Percentiles rank a stretch among this genome's conserved stretches.
These are phyloP conservation scores for Solanum hybrid DNA, from an alignment of 305 asterid genomes.

Conservation along the genomic window DNA sequence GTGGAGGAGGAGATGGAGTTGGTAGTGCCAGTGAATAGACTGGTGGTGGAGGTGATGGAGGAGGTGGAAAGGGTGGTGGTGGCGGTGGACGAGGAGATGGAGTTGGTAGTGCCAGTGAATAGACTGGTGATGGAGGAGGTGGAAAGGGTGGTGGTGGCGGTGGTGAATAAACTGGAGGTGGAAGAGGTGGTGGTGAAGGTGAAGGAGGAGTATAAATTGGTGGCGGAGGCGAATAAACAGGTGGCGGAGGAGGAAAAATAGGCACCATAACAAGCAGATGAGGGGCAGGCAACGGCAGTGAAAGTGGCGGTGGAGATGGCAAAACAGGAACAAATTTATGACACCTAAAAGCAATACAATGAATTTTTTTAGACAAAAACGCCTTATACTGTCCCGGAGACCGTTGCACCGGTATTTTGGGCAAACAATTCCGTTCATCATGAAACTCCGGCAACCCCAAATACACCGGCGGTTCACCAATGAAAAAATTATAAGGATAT, in stretches of 20 bases:
- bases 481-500: no score
- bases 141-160: slow-evolving; percentile 10
- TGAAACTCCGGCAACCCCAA: no score
- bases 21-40: no score
- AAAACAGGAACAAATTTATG: slow-evolving; percentile 37
- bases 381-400: slow-evolving; percentile 31
- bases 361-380: slow-evolving; percentile 37
- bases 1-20: no score
- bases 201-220: slow-evolving; percentile 1
- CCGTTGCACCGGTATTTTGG: no score
- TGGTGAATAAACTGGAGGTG: slow-evolving; percentile 2
- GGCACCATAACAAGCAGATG: no score
- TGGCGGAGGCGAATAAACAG: neutral
- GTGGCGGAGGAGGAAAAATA: neutral
- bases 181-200: slow-evolving; percentile 26
- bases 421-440: no score
- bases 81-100: no score
- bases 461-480: no score
- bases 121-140: neutral
- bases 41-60: no score
- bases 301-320: neutral
- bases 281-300: slow-evolving; percentile 19
- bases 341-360: slow-evolving; percentile 60
- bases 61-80: no score
- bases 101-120: no score